Evolutionary conservation across 768 basidiomycete genomes (phyloP).

Genomic region (Trichaptum fuscoviolaceum): DNA sequence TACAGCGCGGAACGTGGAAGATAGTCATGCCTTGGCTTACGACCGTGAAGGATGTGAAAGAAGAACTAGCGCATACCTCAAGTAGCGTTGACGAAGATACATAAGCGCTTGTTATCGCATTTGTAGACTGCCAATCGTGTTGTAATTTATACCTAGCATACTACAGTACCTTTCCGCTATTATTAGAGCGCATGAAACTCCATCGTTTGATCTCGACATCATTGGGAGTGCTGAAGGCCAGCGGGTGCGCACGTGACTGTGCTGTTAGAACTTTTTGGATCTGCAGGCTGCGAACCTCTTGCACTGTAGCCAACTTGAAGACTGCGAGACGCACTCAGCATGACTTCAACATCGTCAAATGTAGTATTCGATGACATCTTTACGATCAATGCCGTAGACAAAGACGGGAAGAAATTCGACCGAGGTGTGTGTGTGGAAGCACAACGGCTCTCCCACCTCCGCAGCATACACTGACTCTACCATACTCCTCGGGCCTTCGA

Average conservation of each 20-base stretch:
- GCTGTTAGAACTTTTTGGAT: background rate
- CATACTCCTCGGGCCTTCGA: constrained; percentile 10
- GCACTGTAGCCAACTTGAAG: background rate
- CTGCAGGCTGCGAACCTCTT: background rate
- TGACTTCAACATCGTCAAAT: constrained; percentile 58
- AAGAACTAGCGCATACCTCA: constrained; percentile 15
- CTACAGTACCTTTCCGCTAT: background rate
- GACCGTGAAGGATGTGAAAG: constrained; percentile 22
- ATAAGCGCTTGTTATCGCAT: background rate
- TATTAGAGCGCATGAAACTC: no score
- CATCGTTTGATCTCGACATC: no score
- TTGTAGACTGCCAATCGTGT: background rate
- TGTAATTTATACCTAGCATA: constrained; percentile 1
- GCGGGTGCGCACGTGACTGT: background rate
- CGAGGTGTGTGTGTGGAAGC: constrained; percentile 55
- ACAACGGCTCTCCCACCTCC: constrained; percentile 6
- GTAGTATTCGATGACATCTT: constrained; percentile 95
- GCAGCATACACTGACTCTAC: background rate
- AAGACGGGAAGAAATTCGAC: constrained; percentile 96
- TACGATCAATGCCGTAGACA: constrained; percentile 76
- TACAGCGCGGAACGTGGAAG: constrained; percentile 56
- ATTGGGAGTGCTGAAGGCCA: no score
- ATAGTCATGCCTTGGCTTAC: constrained; percentile 62
- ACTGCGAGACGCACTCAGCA: constrained; percentile 16
- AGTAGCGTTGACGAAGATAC: background rate